Base-by-base conservation (phyloP, 208 protist genomes). In the Crithidia acanthocephali region DNA sequence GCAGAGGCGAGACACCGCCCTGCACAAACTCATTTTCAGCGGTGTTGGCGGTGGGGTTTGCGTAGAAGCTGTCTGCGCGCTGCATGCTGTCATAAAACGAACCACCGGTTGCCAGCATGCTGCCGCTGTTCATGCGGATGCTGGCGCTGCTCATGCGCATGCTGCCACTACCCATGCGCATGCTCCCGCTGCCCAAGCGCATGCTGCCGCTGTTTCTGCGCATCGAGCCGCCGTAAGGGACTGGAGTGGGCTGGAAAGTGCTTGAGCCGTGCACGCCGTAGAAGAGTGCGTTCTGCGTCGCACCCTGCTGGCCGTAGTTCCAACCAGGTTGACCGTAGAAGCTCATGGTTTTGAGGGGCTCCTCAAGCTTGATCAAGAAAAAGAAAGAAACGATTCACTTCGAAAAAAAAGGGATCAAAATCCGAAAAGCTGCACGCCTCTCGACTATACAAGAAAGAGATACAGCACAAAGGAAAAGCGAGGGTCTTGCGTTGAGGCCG, bases 341-440 rank as follows among this genome's bases (percentile, higher is more conserved):
- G 20, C 65, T 71, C 65, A 71, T 69, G 6, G 4, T 47, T 63
- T 63, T 40, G 35, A n/a, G n/a, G n/a, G n/a, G n/a, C n/a, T n/a
- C 35, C 35, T 11, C 5, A 11, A 40, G 35, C 35, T 40, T 40
- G 35, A n/a, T n/a, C 35, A 40, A 11, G 11, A 11, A 40, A 11
- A 40, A 40, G 11, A 40, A 40, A 40, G 11, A 40, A 40, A 40
- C 11, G 35, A 13, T 11, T 40, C 35, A 40, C 5, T 40, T 10
- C n/a, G 28, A 56, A 25, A 67, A 51, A 73, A 32, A 66, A n/a
- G n/a, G n/a, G n/a, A n/a, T n/a, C n/a, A n/a, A n/a, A n/a, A n/a
- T n/a, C n/a, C n/a, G n/a, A n/a, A n/a, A n/a, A n/a, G n/a, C n/a
- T n/a, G n/a, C n/a, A n/a, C n/a, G n/a, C n/a, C n/a, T n/a, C n/a